These are phyloP conservation scores for Bruguiera gymnorhiza DNA, from an alignment of 345 rosid genomes.

Conservation along the genomic window DNA sequence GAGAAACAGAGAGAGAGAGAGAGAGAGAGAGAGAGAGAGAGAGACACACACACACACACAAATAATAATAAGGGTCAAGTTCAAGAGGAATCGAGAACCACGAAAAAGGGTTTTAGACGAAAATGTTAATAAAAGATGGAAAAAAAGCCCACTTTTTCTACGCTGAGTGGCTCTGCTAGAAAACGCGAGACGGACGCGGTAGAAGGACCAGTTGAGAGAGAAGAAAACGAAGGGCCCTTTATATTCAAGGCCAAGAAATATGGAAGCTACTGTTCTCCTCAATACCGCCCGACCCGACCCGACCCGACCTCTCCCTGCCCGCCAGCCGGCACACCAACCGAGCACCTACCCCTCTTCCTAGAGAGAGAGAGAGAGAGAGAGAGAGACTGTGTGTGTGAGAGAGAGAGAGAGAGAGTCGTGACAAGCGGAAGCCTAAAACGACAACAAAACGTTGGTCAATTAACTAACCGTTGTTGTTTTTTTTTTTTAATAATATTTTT, in stretches of 20 bases:
- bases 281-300: no score
- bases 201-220: not conserved
- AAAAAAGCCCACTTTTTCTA: not conserved
- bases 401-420: not conserved
- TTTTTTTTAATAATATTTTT: no score
- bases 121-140: not conserved
- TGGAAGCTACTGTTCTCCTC: not conserved
- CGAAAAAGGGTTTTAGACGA: not conserved
- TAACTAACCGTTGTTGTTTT: no score
- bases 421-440: not conserved
- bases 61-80: not conserved
- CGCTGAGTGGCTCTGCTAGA: not conserved
- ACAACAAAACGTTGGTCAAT: not conserved
- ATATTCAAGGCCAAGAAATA: not conserved
- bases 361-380: not conserved
- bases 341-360: not conserved
- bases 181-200: conserved; percentile 27
- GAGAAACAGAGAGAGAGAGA: no score
- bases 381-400: not conserved
- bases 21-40: no score
- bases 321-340: no score
- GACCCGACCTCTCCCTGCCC: no score
- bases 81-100: not conserved
- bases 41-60: not conserved
- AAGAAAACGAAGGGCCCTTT: not conserved